A percentile compares a stretch with the other conserved stretches of the same genome.
phyloP scores from a whole-genome alignment of 2,329 filamentous ascomycete species.

The Ophioceras dolichostomum region DNA sequence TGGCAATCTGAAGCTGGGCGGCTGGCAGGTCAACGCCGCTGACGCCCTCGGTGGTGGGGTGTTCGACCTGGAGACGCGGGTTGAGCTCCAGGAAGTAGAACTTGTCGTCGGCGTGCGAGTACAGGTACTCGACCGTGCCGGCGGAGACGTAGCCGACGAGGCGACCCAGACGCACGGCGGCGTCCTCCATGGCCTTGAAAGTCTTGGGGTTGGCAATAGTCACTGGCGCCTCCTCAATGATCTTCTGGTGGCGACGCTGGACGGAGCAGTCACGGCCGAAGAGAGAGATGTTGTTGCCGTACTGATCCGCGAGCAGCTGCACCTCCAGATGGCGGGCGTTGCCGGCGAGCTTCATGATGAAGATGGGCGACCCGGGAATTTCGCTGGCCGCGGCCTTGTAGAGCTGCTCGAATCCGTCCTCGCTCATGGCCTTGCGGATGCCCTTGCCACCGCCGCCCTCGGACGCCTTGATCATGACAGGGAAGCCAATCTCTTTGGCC shows the following conservation, averaged over 20 bases:
- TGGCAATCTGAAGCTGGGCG: conserved; percentile 95
- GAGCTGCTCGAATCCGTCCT: conserved; percentile 72
- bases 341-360: conserved; percentile 99
- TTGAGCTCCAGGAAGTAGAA: conserved; percentile 99
- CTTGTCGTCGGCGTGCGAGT: conserved; percentile 94
- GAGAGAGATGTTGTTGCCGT: conserved; percentile 98
- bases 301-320: conserved; percentile 94
- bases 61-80: conserved; percentile 97
- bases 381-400: conserved; percentile 96
- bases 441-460: conserved; percentile 98
- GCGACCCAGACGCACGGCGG: conserved; percentile 83
- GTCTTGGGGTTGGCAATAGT: conserved; percentile 84
- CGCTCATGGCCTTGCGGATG: conserved; percentile 85
- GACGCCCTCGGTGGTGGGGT: conserved; percentile 99
- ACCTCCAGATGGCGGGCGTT: conserved; percentile 96
- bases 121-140: conserved; percentile 97
- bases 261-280: conserved; percentile 99
- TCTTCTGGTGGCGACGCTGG: conserved; percentile 97
- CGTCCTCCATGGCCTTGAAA: conserved; percentile 94
- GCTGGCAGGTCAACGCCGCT: conserved; percentile 94
- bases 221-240: conserved; percentile 96
- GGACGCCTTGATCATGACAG: conserved; percentile 99
- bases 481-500: conserved; percentile 88
- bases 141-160: conserved; percentile 97
- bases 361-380: conserved; percentile 96